Evolutionary conservation across 805 yeast species (phyloP), one percentile per base, ranked within the genome.

Genomic region (Candida railenensis): DNA sequence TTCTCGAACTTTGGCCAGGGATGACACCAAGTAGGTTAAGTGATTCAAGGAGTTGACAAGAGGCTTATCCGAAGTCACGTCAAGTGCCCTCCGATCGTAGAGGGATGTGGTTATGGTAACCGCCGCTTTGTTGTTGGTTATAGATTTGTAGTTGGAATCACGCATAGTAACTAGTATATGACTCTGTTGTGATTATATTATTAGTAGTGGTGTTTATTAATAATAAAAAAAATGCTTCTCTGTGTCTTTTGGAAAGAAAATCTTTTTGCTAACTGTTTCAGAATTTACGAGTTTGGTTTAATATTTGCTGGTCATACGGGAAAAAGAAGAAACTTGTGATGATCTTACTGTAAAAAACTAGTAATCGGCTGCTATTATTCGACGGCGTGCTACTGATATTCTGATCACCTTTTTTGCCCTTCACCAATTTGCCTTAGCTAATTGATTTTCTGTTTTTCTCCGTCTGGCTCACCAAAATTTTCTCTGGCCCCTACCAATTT

Each of bases 81-180:
- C 98, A 44, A 92, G 74, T 0, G 98, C 97, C 43, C 98, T 70
- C 48, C 98, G 71, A 66, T 92, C 98, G 62, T 92, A 92, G 25
- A 92, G 79, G 18, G 92, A 83, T 22, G 96, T 81, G 5, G 96
- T 85, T 50, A 92, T 89, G 22, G 91, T 83, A 22, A 91, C 89
- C n/a, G 96, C 90, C 3, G 99, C 97, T 62, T 85, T 79, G 70
- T 92, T 94, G 46, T 83, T 78, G 43, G 83, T 66, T 42, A 89
- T 80, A 19, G 91, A 83, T 59, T 85, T 82, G 69, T 86, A 87
- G 68, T 90, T 90, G 33, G 96, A 82, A 58, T 90, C 96, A 66
- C 97, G 82, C 99, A 90, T 91, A n/a, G 33, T 9, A 28, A 28
- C 33, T 11, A 14, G 33, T 14, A 14, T n/a, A n/a, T n/a, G n/a